Base-by-base conservation (phyloP, 2,329 filamentous ascomycete genomes). In the Alternaria arborescens region DNA sequence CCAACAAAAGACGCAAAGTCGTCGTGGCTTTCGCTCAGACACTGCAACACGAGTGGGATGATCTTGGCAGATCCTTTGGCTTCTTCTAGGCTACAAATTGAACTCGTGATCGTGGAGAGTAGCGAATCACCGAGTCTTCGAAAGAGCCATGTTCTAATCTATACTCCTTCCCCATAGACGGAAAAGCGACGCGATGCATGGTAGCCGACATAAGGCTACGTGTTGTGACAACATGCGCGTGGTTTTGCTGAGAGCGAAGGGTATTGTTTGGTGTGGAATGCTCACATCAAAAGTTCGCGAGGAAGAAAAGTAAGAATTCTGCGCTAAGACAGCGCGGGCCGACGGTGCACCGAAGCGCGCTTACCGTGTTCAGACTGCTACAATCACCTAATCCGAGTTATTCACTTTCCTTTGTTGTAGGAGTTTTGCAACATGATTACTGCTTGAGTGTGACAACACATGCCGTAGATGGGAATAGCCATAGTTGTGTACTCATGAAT, bases 41-140 rank as follows among this genome's bases (percentile, higher is more conserved):
- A 87, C 88, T 93, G 92, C 92, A 94, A 94, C 91, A 94, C 91
- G 90, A 92, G 88, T 89, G 91, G 93, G 91, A 92, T 88, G 85
- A 90, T 89, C 89, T 92, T 92, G 90, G 90, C 89, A 92, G 90
- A 89, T 90, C 85, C 85, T 88, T 89, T 82, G 73, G 86, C 82
- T 90, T 85, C 77, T 76, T 94, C 83, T 94, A 87, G 92, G 91
- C 91, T 87, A 82, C 81, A 91, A 88, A 88, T 88, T 94, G 94
- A 92, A 94, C 91, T 93, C 85, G 91, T 84, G 87, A 89, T 90
- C 87, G 89, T 92, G 87, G 79, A 86, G 79, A 84, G 78, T 83
- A 83, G 82, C 77, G 79, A 81, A 83, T 85, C 89, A 85, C 84
- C 82, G 91, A 93, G 93, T 92, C 92, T 95, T 95, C 92, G 92